Evolutionary conservation across 164 flowering plant genomes (phyloP).

Genomic region (Kalanchoe fedtschenkoi): DNA sequence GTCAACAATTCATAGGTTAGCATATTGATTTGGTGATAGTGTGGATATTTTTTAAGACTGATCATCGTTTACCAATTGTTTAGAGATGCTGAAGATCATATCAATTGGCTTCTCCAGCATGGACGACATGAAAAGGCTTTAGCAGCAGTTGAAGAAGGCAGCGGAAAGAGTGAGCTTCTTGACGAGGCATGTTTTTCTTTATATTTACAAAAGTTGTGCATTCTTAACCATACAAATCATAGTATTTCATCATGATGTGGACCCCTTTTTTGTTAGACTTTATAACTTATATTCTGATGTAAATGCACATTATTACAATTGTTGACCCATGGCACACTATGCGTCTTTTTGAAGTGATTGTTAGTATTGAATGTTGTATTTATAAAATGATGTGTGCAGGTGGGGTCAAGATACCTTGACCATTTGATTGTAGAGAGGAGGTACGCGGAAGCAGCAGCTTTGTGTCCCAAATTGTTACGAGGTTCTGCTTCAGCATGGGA

Average conservation of each 20-base stretch:
- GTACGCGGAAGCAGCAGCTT: constrained; percentile 91
- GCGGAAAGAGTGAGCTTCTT: constrained; percentile 84
- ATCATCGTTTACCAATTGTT: not conserved
- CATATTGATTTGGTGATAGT: not conserved
- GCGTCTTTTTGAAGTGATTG: not conserved
- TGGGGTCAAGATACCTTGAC: constrained; percentile 92
- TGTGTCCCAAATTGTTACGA: constrained; percentile 90
- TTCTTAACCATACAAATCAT: not conserved
- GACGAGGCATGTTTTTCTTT: constrained; percentile 54
- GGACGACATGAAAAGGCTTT: constrained; percentile 98
- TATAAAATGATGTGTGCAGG: constrained; percentile 28
- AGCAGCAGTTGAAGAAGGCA: constrained; percentile 91
- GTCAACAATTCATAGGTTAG: not conserved
- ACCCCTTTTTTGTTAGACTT: not conserved
- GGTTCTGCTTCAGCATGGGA: constrained; percentile 99
- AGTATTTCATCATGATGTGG: not conserved
- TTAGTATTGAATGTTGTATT: not conserved
- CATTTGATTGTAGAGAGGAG: constrained; percentile 93
- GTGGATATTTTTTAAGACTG: not conserved
- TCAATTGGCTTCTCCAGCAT: constrained; percentile 96
- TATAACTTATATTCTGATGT: not conserved
- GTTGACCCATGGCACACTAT: not conserved
- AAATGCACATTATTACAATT: too few species aligned
- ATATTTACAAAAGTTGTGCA: not conserved
- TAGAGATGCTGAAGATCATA: constrained; percentile 99